Evolutionary conservation across 768 basidiomycete species (phyloP).

Genomic region (Hericium coralloides): DNA sequence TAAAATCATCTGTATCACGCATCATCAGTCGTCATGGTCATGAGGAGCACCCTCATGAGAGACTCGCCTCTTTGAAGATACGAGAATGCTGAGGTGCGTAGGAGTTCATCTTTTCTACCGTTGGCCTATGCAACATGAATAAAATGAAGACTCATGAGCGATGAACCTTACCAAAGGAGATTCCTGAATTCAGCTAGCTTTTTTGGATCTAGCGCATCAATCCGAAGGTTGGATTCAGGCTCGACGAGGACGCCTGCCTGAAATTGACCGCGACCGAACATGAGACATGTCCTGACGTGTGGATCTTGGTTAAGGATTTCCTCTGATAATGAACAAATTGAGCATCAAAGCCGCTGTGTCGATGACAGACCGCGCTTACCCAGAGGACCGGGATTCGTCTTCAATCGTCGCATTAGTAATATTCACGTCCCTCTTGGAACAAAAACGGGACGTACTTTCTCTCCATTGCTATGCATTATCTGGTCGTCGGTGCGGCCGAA

Average conservation of each 20-base stretch:
- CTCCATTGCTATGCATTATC: slow-evolving; percentile 19
- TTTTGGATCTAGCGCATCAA: slow-evolving; percentile 23
- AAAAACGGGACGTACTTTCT: slow-evolving; percentile 12
- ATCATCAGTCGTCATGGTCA: neutral
- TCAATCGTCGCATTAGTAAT: neutral
- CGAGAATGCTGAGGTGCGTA: slow-evolving; percentile 18
- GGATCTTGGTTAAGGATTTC: neutral
- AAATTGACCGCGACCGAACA: slow-evolving; percentile 7
- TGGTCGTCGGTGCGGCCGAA: slow-evolving; percentile 21
- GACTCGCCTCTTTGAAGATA: slow-evolving; percentile 14
- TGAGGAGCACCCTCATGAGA: neutral
- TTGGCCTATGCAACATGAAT: slow-evolving; percentile 4
- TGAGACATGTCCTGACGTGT: neutral
- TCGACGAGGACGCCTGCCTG: slow-evolving; percentile 5
- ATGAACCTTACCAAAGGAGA: slow-evolving; percentile 23
- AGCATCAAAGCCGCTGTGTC: neutral
- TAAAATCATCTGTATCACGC: slow-evolving; percentile 33
- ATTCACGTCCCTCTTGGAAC: neutral
- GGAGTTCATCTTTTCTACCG: slow-evolving; percentile 19
- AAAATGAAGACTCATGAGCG: neutral
- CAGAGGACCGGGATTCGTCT: neutral
- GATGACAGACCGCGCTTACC: neutral
- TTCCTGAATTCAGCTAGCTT: slow-evolving; percentile 26
- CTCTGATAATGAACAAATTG: neutral
- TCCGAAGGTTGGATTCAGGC: slow-evolving; percentile 19